Evolutionary conservation across 2,329 filamentous ascomycete species (phyloP).

Genomic region (Karstenula rhodostoma): DNA sequence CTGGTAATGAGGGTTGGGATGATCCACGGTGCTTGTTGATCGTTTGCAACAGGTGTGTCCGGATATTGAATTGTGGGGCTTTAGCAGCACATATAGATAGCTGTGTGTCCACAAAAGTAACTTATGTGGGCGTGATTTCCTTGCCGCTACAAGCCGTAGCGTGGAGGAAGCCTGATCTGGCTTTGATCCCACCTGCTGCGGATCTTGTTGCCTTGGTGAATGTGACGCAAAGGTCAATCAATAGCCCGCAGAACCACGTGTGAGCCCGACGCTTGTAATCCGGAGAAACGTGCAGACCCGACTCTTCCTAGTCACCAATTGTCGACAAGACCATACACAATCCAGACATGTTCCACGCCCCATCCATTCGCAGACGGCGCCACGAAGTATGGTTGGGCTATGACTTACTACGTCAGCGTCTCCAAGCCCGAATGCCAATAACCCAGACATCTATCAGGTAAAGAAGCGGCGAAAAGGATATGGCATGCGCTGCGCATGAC

Average conservation of each 20-base stretch:
- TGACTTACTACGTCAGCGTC: neutral
- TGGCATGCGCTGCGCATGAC: neutral
- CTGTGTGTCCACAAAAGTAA: neutral
- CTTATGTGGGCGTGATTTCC: neutral
- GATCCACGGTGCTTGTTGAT: too few relatives aligned
- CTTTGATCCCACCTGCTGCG: neutral
- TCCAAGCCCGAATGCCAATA: neutral
- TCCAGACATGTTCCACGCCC: neutral
- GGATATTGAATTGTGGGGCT: neutral
- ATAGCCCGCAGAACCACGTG: neutral
- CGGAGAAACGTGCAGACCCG: neutral
- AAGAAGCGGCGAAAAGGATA: neutral
- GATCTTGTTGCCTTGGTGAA: neutral
- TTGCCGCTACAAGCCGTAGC: neutral
- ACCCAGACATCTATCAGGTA: neutral
- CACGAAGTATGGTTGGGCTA: neutral
- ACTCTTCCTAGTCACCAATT: neutral
- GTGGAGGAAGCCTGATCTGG: neutral
- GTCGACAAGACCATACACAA: neutral
- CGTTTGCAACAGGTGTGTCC: too few relatives aligned
- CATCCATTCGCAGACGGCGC: neutral
- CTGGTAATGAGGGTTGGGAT: too few relatives aligned
- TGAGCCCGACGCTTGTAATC: neutral
- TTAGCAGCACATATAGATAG: neutral
- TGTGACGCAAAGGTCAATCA: neutral